Base-by-base conservation (phyloP, 768 basidiomycete genomes). In the Termitomyces sp. region DNA sequence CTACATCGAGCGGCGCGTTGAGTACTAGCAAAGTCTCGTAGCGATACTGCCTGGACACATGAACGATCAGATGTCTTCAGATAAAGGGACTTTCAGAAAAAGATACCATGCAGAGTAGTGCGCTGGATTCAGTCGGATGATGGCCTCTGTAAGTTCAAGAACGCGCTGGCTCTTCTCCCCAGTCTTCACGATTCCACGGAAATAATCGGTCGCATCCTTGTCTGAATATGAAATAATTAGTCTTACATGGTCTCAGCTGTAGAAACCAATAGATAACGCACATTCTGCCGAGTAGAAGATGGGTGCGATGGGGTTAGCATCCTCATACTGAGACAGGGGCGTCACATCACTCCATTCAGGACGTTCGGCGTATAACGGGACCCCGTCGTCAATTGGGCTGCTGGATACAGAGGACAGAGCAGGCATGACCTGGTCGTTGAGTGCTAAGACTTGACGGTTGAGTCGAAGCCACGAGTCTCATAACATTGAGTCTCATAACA, bases 81-180 rank as follows among this genome's bases (percentile, higher is more conserved):
- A 13, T 4, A 33, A 9, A 20, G 35, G 43, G 39, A 22, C 10
- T 32, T 16, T 13, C 25, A 42, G 35, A 20, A 18, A 22, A n/a
- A 66, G 85, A 56, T 66, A 94, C 96, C 97, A 99, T 61, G 95
- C 94, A 48, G 94, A 89, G 66, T 98, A 99, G 67, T 98, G 97
- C 1, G 92, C 94, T 5, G 97, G 95, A 67, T 99, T 99, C 70
- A 89, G 75, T 25, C 88, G 80, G 59, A 99, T 96, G 63, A 98
- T 84, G 36, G 75, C 76, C 70, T 96, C 91, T 0, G 97, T 99
- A 29, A 99, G 77, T 61, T 88, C 81, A 50, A 99, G 81, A 11
- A 88, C 94, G 33, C 96, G 78, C 18, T 78, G 71, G 57, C 86
- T 93, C 73, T 85, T 84, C 75, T 98, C 96, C 3, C 83, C 83